These are phyloP conservation scores for Dictyostelium purpureum DNA, from an alignment of 78 protist species.

Conservation along the genomic window DNA sequence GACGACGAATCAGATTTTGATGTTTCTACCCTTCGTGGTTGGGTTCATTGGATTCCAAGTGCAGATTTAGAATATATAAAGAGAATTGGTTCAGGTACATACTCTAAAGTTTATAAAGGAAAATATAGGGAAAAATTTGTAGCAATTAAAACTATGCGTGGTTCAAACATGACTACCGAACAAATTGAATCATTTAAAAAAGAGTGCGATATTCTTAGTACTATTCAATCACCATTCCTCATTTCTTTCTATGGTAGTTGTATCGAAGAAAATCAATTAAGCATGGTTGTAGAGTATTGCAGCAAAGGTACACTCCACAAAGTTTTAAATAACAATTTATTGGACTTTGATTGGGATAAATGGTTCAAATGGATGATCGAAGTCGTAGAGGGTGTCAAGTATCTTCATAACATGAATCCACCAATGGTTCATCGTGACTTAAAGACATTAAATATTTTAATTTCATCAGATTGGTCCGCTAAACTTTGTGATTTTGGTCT, in stretches of 20 bases:
- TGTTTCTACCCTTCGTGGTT: conserved; percentile 10
- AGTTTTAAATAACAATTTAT: conserved; percentile 20
- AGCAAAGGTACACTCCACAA: conserved; percentile 73
- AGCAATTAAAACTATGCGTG: conserved; percentile 79
- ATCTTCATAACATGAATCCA: conserved; percentile 74
- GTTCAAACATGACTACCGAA: conserved; percentile 67
- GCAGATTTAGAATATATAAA: conserved; percentile 79
- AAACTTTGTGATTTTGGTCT: conserved; percentile 90
- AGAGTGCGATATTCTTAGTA: conserved; percentile 57
- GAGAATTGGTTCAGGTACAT: conserved; percentile 79
- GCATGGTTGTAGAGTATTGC: conserved; percentile 84
- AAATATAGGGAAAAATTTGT: conserved; percentile 59
- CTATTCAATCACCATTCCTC: conserved; percentile 60
- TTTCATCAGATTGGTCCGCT: conserved; percentile 27
- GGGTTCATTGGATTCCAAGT: conserved; percentile 70
- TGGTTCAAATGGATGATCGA: conserved; percentile 75
- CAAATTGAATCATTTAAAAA: conserved; percentile 49
- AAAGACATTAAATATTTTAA: conserved; percentile 70
- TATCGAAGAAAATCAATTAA: conserved; percentile 47
- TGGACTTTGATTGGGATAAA: conserved; percentile 75
- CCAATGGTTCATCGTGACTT: conserved; percentile 83
- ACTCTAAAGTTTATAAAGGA: conserved; percentile 79
- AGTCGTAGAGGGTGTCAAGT: conserved; percentile 65
- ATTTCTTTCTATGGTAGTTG: conserved; percentile 71
- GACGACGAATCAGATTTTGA: conserved; percentile 52